Evolutionary conservation across 495 filamentous ascomycete species (phyloP).

Genomic region (Pseudotulostoma volvatum): DNA sequence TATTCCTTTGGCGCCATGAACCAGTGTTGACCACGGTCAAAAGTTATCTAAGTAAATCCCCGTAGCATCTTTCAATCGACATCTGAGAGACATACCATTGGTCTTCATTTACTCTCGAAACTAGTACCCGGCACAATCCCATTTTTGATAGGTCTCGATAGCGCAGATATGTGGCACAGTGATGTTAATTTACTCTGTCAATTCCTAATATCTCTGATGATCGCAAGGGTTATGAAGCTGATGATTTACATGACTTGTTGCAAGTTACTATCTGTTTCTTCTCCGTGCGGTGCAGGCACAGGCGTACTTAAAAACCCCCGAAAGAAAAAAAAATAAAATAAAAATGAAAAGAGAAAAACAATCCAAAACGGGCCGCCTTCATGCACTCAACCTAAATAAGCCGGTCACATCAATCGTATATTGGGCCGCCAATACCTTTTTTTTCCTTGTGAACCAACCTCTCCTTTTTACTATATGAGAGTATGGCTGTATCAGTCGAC

Average conservation of each 20-base stretch:
- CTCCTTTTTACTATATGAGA: too few relatives aligned
- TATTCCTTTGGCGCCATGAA: constrained; percentile 1
- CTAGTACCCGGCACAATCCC: background rate
- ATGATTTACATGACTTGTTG: background rate
- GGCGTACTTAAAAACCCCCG: background rate
- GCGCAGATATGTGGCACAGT: background rate
- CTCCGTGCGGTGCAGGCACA: constrained; percentile 1
- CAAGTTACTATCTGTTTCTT: too few relatives aligned
- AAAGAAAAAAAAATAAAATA: background rate
- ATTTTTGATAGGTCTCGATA: background rate
- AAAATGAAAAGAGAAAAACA: too few relatives aligned
- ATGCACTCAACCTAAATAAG: too few relatives aligned
- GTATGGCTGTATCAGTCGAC: too few relatives aligned
- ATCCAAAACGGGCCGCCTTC: too few relatives aligned
- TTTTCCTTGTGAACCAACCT: too few relatives aligned
- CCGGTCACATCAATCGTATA: too few relatives aligned
- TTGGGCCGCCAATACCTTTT: too few relatives aligned
- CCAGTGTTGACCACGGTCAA: constrained; percentile 1
- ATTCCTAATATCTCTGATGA: background rate
- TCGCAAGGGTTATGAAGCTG: background rate
- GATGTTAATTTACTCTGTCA: background rate
- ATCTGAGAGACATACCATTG: background rate
- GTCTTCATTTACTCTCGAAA: background rate
- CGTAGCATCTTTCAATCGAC: too few relatives aligned
- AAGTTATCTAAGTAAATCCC: constrained; percentile 4